Conservation (phyloP, 2,329 filamentous ascomycete species). For the Pyricularia sp. region DNA sequence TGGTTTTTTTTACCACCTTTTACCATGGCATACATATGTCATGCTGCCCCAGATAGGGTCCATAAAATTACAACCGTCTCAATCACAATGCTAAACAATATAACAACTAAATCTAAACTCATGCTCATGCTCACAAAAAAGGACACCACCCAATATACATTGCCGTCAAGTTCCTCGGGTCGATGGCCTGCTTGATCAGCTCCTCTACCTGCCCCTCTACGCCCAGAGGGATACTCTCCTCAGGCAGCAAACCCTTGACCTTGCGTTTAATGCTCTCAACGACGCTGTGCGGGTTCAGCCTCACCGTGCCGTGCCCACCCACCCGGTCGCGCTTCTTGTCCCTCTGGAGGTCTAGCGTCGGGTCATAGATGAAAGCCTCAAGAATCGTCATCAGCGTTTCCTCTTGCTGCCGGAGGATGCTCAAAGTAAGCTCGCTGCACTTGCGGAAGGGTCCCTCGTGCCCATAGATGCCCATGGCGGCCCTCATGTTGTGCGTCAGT, state of each 20-base stretch:
- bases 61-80: too few relatives aligned
- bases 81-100: neutral
- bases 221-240: slow-evolving; percentile 83
- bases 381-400: slow-evolving; percentile 96
- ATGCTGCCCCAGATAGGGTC: neutral
- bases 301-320: slow-evolving; percentile 16
- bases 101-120: neutral
- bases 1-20: neutral
- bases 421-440: slow-evolving; percentile 78
- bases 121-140: slow-evolving; percentile 31
- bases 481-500: slow-evolving; percentile 95
- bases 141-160: slow-evolving; percentile 97
- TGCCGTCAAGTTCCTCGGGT: slow-evolving; percentile 63
- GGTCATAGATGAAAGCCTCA: slow-evolving; percentile 94
- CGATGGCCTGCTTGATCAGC: slow-evolving; percentile 74
- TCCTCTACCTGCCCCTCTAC: slow-evolving; percentile 98
- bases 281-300: slow-evolving; percentile 55
- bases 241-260: slow-evolving; percentile 67
- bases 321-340: slow-evolving; percentile 49
- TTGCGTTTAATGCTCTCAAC: slow-evolving; percentile 82
- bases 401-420: slow-evolving; percentile 75
- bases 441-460: slow-evolving; percentile 88
- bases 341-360: slow-evolving; percentile 75
- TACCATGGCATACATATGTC: neutral
- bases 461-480: slow-evolving; percentile 90